Evolutionary conservation across 140 eudicot genomes (phyloP).

Genomic region (Cichorium intybus): DNA sequence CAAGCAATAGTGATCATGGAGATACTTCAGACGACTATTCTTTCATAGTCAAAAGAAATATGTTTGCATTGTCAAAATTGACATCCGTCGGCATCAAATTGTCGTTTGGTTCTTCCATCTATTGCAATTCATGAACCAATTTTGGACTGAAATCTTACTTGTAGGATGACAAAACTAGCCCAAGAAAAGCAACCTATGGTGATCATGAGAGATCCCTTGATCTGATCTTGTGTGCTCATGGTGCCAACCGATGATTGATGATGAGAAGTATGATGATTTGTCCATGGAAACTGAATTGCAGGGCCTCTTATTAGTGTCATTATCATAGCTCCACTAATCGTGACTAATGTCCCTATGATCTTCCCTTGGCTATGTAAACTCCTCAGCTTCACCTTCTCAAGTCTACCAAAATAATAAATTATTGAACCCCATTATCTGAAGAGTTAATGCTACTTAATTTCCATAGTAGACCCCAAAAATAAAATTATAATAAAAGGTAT

Average conservation of each 20-base stretch:
- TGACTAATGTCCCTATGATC: slow-evolving; percentile 57
- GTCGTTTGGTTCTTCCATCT: neutral
- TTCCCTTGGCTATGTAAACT: slow-evolving; percentile 48
- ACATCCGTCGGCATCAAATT: neutral
- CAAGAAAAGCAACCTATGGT: slow-evolving; percentile 31
- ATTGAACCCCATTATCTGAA: neutral
- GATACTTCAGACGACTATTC: neutral
- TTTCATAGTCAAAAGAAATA: neutral
- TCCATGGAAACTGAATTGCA: slow-evolving; percentile 51
- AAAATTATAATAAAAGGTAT: neutral
- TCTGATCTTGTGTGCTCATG: slow-evolving; percentile 28
- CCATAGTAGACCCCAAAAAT: neutral
- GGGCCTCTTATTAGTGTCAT: slow-evolving; percentile 56
- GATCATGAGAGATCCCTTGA: slow-evolving; percentile 41
- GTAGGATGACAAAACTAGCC: slow-evolving; percentile 35
- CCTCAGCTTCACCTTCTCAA: slow-evolving; percentile 49
- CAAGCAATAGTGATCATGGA: neutral
- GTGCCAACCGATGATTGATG: slow-evolving; percentile 10
- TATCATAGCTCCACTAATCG: slow-evolving; percentile 68
- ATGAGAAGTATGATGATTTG: slow-evolving; percentile 3
- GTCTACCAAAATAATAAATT: slow-evolving; percentile 33
- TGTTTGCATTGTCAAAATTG: neutral
- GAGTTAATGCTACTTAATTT: neutral
- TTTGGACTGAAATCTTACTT: slow-evolving; percentile 19
- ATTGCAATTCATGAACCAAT: neutral